Conservation (phyloP, 2,329 filamentous ascomycete genomes). For the Colletotrichum tropicicola region DNA sequence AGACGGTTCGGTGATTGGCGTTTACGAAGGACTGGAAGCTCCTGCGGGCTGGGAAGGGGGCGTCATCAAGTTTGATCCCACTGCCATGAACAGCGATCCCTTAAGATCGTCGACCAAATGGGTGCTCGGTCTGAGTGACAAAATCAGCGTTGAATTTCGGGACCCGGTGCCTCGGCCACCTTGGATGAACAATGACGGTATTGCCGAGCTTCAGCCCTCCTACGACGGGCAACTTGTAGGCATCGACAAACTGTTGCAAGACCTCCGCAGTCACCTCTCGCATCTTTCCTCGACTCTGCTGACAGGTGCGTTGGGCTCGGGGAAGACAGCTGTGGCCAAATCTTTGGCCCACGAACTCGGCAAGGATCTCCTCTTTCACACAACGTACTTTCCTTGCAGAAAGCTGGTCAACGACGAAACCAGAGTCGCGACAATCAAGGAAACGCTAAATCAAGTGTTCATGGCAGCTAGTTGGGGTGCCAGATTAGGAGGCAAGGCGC, state of each 20-base stretch:
- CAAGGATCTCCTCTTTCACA: conserved; percentile 79
- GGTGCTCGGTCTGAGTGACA: conserved; percentile 81
- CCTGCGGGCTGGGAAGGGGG: conserved; percentile 82
- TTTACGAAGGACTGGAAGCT: conserved; percentile 61
- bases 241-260: conserved; percentile 79
- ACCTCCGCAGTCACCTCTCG: conserved; percentile 78
- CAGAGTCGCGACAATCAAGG: conserved; percentile 88
- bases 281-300: conserved; percentile 90
- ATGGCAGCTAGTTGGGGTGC: conserved; percentile 93
- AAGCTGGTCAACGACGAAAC: conserved; percentile 92
- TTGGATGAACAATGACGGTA: conserved; percentile 55
- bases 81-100: conserved; percentile 42
- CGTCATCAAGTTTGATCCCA: conserved; percentile 79
- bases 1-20: conserved; percentile 81
- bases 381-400: conserved; percentile 86
- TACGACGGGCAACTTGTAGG: conserved; percentile 76
- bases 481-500: conserved; percentile 80
- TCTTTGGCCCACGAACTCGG: conserved; percentile 79
- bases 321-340: conserved; percentile 85
- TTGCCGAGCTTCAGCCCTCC: conserved; percentile 64
- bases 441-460: conserved; percentile 84
- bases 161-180: conserved; percentile 73
- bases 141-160: conserved; percentile 79
- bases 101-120: conserved; percentile 54
- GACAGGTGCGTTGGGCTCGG: conserved; percentile 88